These are phyloP conservation scores for Francoa sonchifolia DNA, from an alignment of 441 rosid genomes.

Conservation along the genomic window DNA sequence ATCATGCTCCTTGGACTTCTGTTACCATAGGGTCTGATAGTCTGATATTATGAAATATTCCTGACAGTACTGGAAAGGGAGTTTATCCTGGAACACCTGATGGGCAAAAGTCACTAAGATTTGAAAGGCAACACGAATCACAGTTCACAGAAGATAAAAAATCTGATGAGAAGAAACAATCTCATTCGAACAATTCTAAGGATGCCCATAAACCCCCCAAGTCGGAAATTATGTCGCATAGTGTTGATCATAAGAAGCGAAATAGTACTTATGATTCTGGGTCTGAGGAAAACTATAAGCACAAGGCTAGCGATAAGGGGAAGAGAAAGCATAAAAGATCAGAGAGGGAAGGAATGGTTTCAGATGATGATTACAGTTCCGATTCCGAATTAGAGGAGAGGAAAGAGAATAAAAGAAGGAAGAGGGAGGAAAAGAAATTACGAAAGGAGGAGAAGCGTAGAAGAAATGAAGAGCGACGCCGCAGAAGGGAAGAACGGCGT, in stretches of 20 bases:
- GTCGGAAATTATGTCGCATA: conserved; percentile 25
- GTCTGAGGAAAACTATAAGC: conserved; percentile 39
- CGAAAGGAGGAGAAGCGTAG: conserved; percentile 76
- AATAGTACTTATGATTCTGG: conserved; percentile 31
- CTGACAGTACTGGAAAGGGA: conserved; percentile 39
- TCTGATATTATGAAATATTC: conserved; percentile 11
- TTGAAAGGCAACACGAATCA: conserved; percentile 13
- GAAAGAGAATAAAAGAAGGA: conserved; percentile 79
- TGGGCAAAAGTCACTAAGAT: conserved; percentile 26
- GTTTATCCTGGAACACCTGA: conserved; percentile 23
- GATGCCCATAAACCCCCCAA: conserved; percentile 18
- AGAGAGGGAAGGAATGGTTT: conserved; percentile 38
- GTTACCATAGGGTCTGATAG: neutral
- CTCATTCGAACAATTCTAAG: conserved; percentile 20
- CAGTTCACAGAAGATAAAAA: conserved; percentile 16
- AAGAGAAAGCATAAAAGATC: conserved; percentile 55
- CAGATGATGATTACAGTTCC: conserved; percentile 42
- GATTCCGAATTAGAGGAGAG: conserved; percentile 63
- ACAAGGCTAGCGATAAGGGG: conserved; percentile 31
- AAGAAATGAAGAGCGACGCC: conserved; percentile 67
- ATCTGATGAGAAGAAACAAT: conserved; percentile 28
- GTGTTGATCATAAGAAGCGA: conserved; percentile 28
- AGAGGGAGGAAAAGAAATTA: conserved; percentile 73
- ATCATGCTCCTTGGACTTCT: neutral
- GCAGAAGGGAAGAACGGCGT: conserved; percentile 63